Conservation (phyloP, 192 early-diverging fungal species). For the Podila verticillata region DNA sequence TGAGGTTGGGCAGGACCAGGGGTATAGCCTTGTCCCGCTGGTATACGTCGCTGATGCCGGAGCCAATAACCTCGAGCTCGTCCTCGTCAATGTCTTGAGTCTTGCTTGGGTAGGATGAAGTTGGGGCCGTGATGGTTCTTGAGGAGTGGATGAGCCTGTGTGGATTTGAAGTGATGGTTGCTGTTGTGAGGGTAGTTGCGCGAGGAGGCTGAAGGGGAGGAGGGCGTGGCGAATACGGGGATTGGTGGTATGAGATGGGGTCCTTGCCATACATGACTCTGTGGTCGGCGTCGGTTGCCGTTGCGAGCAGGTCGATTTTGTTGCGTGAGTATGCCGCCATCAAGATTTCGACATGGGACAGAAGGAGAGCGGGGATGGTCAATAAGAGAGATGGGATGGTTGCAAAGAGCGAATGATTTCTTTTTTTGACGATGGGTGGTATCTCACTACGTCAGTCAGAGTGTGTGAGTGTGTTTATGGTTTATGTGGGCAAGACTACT, state of each 20-base stretch:
- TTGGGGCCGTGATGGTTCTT: conserved; percentile 3
- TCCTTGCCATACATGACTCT: not conserved
- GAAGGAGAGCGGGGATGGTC: no score
- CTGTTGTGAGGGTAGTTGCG: not conserved
- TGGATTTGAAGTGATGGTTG: not conserved
- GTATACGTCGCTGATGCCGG: conserved; percentile 11
- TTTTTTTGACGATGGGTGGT: no score
- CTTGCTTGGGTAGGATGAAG: conserved; percentile 1
- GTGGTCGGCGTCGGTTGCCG: no score
- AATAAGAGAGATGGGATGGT: no score
- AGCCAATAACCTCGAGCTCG: conserved; percentile 33
- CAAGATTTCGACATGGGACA: no score
- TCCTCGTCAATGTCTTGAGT: conserved; percentile 28
- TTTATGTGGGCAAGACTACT: no score
- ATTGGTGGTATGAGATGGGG: not conserved
- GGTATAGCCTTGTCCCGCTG: conserved; percentile 5
- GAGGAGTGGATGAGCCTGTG: not conserved
- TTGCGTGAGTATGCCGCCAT: no score
- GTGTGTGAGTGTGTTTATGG: no score
- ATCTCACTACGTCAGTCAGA: no score
- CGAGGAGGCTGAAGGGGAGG: not conserved
- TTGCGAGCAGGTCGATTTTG: no score
- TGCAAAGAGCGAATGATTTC: no score
- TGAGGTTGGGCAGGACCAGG: conserved; percentile 26
- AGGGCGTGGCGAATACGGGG: not conserved